Evolutionary conservation across 352 stramenopile genomes (phyloP), one percentile per base, ranked within the genome.

Genomic region (Phytopythium mirpurense): DNA sequence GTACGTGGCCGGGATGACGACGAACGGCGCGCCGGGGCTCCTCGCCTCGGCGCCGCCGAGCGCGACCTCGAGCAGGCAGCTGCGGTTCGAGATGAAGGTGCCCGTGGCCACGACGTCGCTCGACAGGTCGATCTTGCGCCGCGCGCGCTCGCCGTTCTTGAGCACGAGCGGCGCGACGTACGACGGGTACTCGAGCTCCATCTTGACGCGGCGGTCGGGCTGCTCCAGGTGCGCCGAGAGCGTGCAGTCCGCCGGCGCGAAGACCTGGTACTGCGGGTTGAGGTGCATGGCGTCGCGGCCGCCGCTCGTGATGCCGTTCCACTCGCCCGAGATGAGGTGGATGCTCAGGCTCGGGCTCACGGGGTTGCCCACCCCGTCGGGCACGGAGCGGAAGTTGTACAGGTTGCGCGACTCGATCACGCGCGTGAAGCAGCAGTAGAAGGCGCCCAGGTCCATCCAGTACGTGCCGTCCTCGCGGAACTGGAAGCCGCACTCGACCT

Each of bases 51-150:
- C 32, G 12, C 37, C 31, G 54, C 77, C 70, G 21, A 89, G 74
- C 31, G 61, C 56, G 9, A 76, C 57, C 32, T 88, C 74, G 11
- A 91, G 36, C 44, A 91, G 38, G 29, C 74, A 90, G 50, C 83
- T 91, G 36, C 83, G 80, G 63, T 86, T 93, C 29, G 83, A 93
- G 47, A 93, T 90, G 56, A 93, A 93, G 12, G 81, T 93, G 32
- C 83, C 83, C 5, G 74, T 92, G 43, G 81, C 74, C 24, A 93
- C 62, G 11, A 93, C 75, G 50, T 93, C 81, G 29, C 81, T 67
- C 11, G 67, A 80, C n/a, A 93, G 54, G 53, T 93, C 83, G 56
- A 93, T 88, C 53, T 93, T 93, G 46, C 83, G 80, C 49, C 78
- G 68, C 45, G 71, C 67, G 12, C 68, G 66, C 50, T 80, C 69